Evolutionary conservation across 176 grass and related monocot species (phyloP), one percentile per base, ranked within the genome.

Genomic region (Cenchrus americanus): DNA sequence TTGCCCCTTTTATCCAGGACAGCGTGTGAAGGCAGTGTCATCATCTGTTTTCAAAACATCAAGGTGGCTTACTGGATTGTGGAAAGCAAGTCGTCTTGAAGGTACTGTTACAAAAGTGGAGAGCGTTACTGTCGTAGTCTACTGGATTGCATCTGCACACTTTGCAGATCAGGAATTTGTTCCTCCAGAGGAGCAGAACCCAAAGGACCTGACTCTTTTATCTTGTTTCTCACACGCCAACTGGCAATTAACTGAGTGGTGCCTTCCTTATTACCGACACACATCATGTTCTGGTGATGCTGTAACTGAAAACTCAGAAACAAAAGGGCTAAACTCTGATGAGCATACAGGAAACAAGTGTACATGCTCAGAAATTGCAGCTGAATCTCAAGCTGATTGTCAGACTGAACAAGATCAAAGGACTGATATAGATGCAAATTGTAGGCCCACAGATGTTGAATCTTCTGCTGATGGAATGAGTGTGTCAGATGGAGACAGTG

Each of bases 231-330:
- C 91, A 43, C 70, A 94, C 89, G 69, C 87, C 62, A 89, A 90
- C 47, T 99, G 96, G 96, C 96, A 94, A 82, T 82, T 99, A 83
- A 91, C 89, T 90, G 96, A 99, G 27, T 96, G 93, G 93, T 99
- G 96, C 73, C 79, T 92, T 76, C 82, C 81, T 77, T 52, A 86
- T 76, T 44, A 86, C 40, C 79, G 10, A 72, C 65, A 78, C 55
- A 17, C 62, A 34, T 68, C 73, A 58, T 83, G 71, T 82, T 48
- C 62, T 43, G 63, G 80, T 83, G 88, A 82, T 71, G 12, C 57
- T 65, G 37, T 50, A 50, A 62, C 72, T 14, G 80, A 67, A 37
- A 58, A 59, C 86, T 51, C 42, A 47, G 85, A 76, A 68, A 73
- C 37, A 5, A 87, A 92, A 87, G 75, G 37, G 18, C 43, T 69